Evolutionary conservation across 2,329 filamentous ascomycete genomes (phyloP).

Genomic region (Aspergillus pseudoterreus): DNA sequence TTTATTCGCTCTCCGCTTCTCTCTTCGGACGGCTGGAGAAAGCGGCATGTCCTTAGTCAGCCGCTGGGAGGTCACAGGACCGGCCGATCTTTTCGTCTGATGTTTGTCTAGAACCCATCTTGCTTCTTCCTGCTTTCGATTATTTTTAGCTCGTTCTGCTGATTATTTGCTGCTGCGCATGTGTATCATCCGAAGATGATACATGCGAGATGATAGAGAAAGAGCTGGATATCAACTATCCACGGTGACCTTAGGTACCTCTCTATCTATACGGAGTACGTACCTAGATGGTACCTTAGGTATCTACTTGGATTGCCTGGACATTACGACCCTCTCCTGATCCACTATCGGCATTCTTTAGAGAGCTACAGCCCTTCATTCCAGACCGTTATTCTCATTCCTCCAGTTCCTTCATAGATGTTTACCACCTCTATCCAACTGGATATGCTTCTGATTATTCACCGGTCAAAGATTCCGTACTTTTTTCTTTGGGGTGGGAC

Average conservation of each 20-base stretch:
- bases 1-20: neutral
- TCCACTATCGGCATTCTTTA: no score
- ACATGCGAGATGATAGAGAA: neutral
- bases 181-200: neutral
- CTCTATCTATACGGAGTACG: neutral
- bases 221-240: neutral
- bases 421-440: no score
- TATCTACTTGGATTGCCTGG: no score
- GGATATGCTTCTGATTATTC: neutral
- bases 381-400: no score
- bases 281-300: no score
- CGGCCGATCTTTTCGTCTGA: constrained; percentile 19
- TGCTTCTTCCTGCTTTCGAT: constrained; percentile 1
- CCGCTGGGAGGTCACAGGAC: constrained; percentile 22
- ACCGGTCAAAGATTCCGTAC: constrained; percentile 15
- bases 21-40: neutral
- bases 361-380: no score
- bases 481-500: constrained; percentile 19
- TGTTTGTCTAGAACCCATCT: constrained; percentile 18
- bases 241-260: no score
- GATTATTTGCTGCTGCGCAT: neutral
- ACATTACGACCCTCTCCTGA: no score
- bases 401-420: no score
- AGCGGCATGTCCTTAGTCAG: constrained; percentile 16
- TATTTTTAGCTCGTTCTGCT: constrained; percentile 6